Evolutionary conservation across 495 filamentous ascomycete genomes (phyloP).

Genomic region (Sordaria brevicollis): DNA sequence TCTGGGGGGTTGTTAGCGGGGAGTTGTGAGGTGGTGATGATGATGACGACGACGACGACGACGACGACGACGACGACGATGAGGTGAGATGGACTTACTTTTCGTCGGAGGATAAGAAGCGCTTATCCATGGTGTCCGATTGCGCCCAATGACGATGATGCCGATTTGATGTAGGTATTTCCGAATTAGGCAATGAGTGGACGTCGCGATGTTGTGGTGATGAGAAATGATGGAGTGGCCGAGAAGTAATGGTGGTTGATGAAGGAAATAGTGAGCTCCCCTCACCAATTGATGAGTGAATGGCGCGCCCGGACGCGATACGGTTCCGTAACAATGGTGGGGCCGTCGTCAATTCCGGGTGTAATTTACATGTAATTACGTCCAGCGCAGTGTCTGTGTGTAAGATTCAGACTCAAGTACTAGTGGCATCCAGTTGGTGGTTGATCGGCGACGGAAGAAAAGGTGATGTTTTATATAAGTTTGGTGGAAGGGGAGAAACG

Average conservation of each 20-base stretch:
- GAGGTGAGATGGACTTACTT: background rate
- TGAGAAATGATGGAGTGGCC: background rate
- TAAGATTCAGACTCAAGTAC: too few species aligned
- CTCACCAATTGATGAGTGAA: background rate
- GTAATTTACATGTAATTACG: background rate
- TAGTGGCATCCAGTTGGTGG: too few species aligned
- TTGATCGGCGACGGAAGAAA: too few species aligned
- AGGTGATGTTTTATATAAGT: too few species aligned
- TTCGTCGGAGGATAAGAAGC: constrained; percentile 8
- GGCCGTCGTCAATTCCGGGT: background rate
- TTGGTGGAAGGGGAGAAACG: too few species aligned
- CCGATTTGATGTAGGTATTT: background rate
- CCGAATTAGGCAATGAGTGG: background rate
- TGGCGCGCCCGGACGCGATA: background rate
- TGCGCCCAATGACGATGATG: background rate
- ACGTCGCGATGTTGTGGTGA: background rate
- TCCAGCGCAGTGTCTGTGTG: background rate
- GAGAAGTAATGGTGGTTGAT: background rate
- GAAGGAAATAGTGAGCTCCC: background rate
- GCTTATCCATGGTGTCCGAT: constrained; percentile 4
- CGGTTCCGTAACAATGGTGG: background rate
- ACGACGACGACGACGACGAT: background rate
- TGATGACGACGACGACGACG: background rate
- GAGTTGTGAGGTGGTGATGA: too few species aligned
- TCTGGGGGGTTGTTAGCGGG: background rate